Base-by-base conservation (phyloP, 768 basidiomycete species). In the Trametes punicea region DNA sequence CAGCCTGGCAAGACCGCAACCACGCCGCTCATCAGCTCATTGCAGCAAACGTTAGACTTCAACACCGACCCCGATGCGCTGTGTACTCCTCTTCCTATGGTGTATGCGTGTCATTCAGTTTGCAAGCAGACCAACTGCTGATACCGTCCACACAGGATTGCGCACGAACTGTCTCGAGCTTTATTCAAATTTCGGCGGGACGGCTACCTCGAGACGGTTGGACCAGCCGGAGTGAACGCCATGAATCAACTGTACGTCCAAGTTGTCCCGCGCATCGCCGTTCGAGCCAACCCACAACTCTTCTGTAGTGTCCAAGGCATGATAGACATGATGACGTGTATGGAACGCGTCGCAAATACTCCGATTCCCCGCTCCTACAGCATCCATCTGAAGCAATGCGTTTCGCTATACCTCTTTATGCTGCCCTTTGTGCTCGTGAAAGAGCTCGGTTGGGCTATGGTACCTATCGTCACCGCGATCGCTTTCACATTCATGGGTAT, bases 401-500 rank as follows among this genome's bases (percentile, higher is more conserved):
- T 96, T n/a, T 87, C 89, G 2, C 72, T 96, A 0, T 97, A 96
- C 73, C 82, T 98, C 7, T 93, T 94, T 67, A 84, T 91, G 18
- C 79, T 98, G 7, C 96, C 96, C 4, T 81, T 95, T 63, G 90
- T 89, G 2, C 79, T 98, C 27, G 83, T 94, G 41, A 80, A 84
- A 51, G 87, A 93, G 42, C 76, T 95, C 63, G 86, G 86, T 30
- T 93, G 90, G 88, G 81, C 77, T 44, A 89, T 88, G 67, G 77
- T 96, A 9, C 90, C 89, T n/a, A 77, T 94, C 23, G 84, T 92
- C 18, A 93, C 91, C 20, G 82, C 89, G 13, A 87, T 94, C 26
- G 85, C 91, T 7, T 93, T 95, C 74, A 94, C 90, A 0, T 81
- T 97, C 49, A 93, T 94, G 82, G 93, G 93, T 16, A 90, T 98